Evolutionary conservation across 257 asterid genomes (phyloP).

Genomic region (Scutellaria minor): DNA sequence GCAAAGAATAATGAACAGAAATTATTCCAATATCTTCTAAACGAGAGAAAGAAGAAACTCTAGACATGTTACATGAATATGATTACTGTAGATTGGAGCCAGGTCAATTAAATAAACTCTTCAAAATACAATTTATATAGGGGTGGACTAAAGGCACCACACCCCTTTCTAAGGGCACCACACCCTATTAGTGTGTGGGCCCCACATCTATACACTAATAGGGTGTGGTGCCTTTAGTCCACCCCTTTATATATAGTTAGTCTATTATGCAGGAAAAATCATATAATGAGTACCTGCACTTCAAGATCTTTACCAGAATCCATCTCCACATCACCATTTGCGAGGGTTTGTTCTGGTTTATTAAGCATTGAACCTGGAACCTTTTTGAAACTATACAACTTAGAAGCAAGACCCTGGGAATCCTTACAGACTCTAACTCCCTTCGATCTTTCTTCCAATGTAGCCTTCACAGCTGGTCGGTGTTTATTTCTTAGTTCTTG

Average conservation of each 20-base stretch:
- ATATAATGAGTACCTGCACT: slow-evolving; percentile 67
- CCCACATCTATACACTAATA: too few species aligned
- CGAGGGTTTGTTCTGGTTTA: slow-evolving; percentile 46
- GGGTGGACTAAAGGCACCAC: too few species aligned
- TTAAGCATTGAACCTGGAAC: slow-evolving; percentile 55
- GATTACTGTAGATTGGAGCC: not conserved
- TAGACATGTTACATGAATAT: too few species aligned
- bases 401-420: slow-evolving; percentile 75
- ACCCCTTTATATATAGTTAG: slow-evolving; percentile 1
- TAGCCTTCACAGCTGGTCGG: slow-evolving; percentile 78
- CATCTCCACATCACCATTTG: slow-evolving; percentile 55
- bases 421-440: slow-evolving; percentile 67
- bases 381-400: slow-evolving; percentile 68
- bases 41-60: too few species aligned
- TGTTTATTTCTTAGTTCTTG: slow-evolving; percentile 75
- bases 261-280: slow-evolving; percentile 16
- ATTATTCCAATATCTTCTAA: too few species aligned
- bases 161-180: too few species aligned
- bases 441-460: slow-evolving; percentile 76
- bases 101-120: not conserved
- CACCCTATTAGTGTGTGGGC: too few species aligned
- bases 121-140: not conserved
- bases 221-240: too few species aligned
- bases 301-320: slow-evolving; percentile 81
- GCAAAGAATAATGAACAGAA: too few species aligned